phyloP scores from a whole-genome alignment of 495 filamentous ascomycete species.

The Collariella sp. region DNA sequence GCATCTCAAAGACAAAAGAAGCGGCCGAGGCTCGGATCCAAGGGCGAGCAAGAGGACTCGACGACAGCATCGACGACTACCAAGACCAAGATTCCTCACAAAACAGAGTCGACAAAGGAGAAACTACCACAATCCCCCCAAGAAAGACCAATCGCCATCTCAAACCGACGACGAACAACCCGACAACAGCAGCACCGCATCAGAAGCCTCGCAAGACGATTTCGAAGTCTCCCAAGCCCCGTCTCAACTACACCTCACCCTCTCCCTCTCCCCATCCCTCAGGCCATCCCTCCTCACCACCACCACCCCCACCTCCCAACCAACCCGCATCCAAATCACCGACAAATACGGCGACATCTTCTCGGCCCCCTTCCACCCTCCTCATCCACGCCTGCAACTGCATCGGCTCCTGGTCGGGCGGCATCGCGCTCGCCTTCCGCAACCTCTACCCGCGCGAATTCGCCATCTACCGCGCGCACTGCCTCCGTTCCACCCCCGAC shows the following conservation, averaged over 20 bases:
- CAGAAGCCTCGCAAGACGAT: too few species aligned
- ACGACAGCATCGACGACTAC: not conserved
- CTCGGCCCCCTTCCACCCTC: slow-evolving; percentile 16
- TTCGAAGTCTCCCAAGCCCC: too few species aligned
- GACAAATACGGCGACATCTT: slow-evolving; percentile 20
- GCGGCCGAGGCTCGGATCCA: not conserved
- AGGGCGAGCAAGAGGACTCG: not conserved
- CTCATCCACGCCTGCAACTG: slow-evolving; percentile 28
- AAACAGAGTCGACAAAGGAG: not conserved
- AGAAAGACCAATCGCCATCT: not conserved
- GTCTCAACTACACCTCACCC: not conserved
- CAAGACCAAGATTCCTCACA: too few species aligned
- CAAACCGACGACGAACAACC: not conserved
- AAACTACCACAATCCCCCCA: not conserved
- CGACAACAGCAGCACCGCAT: too few species aligned
- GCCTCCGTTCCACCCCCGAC: slow-evolving; percentile 7
- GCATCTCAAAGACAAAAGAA: not conserved
- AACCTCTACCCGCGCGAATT: slow-evolving; percentile 17
- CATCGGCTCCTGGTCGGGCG: slow-evolving; percentile 19
- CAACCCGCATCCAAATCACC: slow-evolving; percentile 9
- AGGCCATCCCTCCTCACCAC: too few species aligned
- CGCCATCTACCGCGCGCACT: slow-evolving; percentile 14
- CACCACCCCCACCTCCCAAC: not conserved
- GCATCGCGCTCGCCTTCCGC: slow-evolving; percentile 20
- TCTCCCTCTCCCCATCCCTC: too few species aligned